Base-by-base conservation (phyloP, 176 grass and related monocot genomes). In the Eleusine indica region DNA sequence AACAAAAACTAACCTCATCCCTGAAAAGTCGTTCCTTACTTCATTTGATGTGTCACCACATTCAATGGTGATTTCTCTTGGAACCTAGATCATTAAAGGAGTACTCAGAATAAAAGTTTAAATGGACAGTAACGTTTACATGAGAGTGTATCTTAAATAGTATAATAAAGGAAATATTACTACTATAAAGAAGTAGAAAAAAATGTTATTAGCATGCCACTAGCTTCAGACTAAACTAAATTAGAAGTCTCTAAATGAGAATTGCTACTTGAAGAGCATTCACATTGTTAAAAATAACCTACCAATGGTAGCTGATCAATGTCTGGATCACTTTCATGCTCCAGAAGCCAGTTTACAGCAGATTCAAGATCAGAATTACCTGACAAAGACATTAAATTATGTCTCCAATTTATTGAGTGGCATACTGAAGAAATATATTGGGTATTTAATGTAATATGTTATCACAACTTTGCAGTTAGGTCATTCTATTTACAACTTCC, bases 281-380 rank as follows among this genome's bases (percentile, higher is more conserved):
- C 22, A 2, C 32, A 37, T 54, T 82, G 54, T 79, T 61, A 74
- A 54, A 86, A 68, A 88, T 63, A 77, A 63, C 82, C 38, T 92
- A 98, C 96, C 89, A 76, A 46, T 78, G 89, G 91, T 66, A 89
- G 77, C 83, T 87, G 89, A 83, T 98, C 96, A 86, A 95, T 94
- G 69, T 94, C 89, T 74, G 93, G 82, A 69, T 95, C 93, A 87
- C 79, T 87, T 86, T 98, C 93, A 94, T 98, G 96, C 73, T 94
- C 91, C n/a, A 95, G 73, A 84, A 93, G 76, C 96, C 96, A 98
- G 48, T 87, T 85, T 85, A 94, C 66, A 1, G 89, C 93, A 85
- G 84, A 90, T 79, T 98, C 89, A 74, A 92, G 80, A 80, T 77
- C 91, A 65, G 82, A 87, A 89, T 89, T 94, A 79, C 91, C 96